Base-by-base conservation (phyloP, 805 yeast species). In the Saccharomycopsis amapae region DNA sequence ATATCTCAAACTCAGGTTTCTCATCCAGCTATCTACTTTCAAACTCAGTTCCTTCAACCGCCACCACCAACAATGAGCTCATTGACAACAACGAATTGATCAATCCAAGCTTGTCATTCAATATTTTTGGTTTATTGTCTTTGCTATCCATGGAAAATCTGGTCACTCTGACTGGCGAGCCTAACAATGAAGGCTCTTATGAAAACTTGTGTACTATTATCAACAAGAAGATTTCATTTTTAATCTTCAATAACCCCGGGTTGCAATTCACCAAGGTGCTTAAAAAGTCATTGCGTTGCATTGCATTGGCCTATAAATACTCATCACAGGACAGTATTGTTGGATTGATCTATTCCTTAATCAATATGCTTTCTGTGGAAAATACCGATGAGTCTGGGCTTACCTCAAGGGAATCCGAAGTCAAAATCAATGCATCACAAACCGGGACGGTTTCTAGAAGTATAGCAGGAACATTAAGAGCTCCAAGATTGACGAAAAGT, bases 301-400 rank as follows among this genome's bases (percentile, higher is more conserved):
- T 88, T 32, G 83, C 89, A 0, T 61, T 73, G 40, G 87, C 89
- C 2, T 67, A 85, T 53, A 75, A 73, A 46, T 75, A 77, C 6
- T 67, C 84, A 44, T 76, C 88, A 17, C 90, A 87, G 57, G 96
- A 88, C 58, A 77, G 85, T 1, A 79, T 84, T 19, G 85, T 88
- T 6, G 81, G 95, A 5, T 75, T 90, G 1, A 78, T 93, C 42
- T 93, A 93, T 63, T 79, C 94, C 0, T 69, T 90, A 52, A 78
- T 85, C 17, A 93, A 93, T 59, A 61, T 84, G 49, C 64, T 90
- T 26, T 75, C 81, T 42, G 75, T 70, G 44, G 30, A 43, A 55
- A 38, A 48, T 44, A 24, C 44, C 48, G 3, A 50, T 58, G 2
- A 19, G 50, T 34, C 53, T 40, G 13, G n/a, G n/a, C n/a, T n/a